These are phyloP conservation scores for Chloris gayana DNA, from an alignment of 176 grass and related monocot genomes.

Conservation along the genomic window DNA sequence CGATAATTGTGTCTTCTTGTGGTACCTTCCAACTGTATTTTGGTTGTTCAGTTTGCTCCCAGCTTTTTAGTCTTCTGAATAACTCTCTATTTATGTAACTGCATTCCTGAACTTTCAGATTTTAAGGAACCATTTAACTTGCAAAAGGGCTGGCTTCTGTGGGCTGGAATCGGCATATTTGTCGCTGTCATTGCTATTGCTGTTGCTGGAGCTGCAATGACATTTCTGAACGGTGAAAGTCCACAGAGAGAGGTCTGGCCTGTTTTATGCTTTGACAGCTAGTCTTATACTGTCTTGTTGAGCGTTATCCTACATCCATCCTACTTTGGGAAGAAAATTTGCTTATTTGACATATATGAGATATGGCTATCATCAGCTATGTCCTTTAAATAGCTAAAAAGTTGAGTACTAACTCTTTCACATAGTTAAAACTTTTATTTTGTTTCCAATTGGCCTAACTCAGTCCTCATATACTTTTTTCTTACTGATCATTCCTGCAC, in stretches of 20 bases:
- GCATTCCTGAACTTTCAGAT: slow-evolving; percentile 57
- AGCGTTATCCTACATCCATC: background rate
- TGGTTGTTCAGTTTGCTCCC: slow-evolving; percentile 5
- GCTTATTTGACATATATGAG: background rate
- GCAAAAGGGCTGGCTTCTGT: slow-evolving; percentile 87
- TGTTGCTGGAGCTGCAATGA: slow-evolving; percentile 63
- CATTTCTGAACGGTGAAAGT: slow-evolving; percentile 72
- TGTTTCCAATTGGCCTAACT: background rate
- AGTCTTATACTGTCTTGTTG: slow-evolving; percentile 10
- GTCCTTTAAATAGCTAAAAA: background rate
- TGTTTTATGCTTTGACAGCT: slow-evolving; percentile 21
- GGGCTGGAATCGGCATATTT: slow-evolving; percentile 73
- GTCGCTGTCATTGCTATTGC: slow-evolving; percentile 68
- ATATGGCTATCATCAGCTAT: background rate
- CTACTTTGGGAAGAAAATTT: background rate
- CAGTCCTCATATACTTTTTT: background rate
- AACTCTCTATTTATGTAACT: slow-evolving; percentile 13
- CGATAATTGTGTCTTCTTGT: background rate
- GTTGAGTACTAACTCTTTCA: too few species aligned
- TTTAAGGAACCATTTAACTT: slow-evolving; percentile 75
- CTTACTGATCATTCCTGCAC: background rate
- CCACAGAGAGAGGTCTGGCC: slow-evolving; percentile 70
- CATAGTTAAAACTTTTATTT: background rate
- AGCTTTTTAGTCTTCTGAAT: background rate
- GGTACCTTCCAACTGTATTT: background rate